Evolutionary conservation across 73 alveolate genomes (phyloP), one percentile per base, ranked within the genome.

Genomic region (Tetrahymena elliotti): DNA sequence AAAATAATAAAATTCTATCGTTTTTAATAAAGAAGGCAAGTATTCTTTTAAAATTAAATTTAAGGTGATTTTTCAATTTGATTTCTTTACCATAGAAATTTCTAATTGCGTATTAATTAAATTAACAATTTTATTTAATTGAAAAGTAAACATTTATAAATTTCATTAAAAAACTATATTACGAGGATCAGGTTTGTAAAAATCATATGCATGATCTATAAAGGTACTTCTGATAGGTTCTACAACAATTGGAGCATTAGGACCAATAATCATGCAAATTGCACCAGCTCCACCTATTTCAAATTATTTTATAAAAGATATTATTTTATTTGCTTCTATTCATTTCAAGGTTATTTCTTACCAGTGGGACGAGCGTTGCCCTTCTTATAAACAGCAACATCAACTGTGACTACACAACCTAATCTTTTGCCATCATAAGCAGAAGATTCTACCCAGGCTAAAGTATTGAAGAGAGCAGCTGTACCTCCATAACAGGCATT

Each of bases 401-500:
- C 99, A 16, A 99, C 98, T 53, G 98, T 95, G 10, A 99, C 99
- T 0, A 99, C 99, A 27, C 98, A 94, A 6, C 99, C 99, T 84
- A 96, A 97, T 94, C 99, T 98, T 36, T 68, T 68, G 40, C 99
- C 99, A 96, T 99, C 99, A 98, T 99, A 99, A 94, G 98, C 99
- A 47, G 95, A 96, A 53, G 99, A 96, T 96, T 98, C 97, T 84
- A 99, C 94, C 99, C 99, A 99, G 93, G 97, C 97, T 83, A 99
- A 95, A 20, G 99, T 97, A 97, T 99, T 99, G 94, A 99, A 97
- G 68, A 99, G 96, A 52, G 99, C 99, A 94, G 98, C 97, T 24
- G 99, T 98, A 15, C 99, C 99, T 33, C 99, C 99, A 94, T 99
- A 99, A 96, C 99, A 99, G 2, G 99, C 99, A 96, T 99, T 99